Evolutionary conservation across 176 grass and related monocot species (phyloP).

Genomic region (Triticum turgidum): DNA sequence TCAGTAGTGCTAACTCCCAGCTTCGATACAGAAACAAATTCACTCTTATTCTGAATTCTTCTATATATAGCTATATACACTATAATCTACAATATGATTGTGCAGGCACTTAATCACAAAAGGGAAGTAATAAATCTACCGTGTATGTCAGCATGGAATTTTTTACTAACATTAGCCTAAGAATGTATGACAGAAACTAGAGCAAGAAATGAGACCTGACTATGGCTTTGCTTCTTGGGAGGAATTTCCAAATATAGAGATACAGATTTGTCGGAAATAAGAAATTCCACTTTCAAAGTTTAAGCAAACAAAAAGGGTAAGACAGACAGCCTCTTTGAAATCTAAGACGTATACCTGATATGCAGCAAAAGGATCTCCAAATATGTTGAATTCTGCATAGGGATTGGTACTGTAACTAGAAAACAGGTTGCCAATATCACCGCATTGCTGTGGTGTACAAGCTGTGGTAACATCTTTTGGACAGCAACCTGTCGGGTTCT

Average conservation of each 20-base stretch:
- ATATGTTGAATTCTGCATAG: constrained; percentile 87
- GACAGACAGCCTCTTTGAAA: not conserved
- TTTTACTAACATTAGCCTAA: not conserved
- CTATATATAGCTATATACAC: not conserved
- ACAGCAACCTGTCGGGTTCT: constrained; percentile 85
- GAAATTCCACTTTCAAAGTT: not conserved
- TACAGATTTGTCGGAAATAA: not conserved
- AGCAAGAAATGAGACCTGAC: not conserved
- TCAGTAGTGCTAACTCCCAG: not conserved
- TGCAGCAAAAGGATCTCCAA: constrained; percentile 86
- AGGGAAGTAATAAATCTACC: not conserved
- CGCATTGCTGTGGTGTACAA: constrained; percentile 65
- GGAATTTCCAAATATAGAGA: not conserved
- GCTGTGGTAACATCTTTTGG: constrained; percentile 34
- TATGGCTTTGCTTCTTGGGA: not conserved
- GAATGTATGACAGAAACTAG: not conserved
- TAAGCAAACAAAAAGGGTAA: not conserved
- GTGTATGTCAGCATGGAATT: not conserved
- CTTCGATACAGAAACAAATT: not conserved
- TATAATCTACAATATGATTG: not conserved
- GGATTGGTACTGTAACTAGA: constrained; percentile 65
- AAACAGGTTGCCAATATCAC: constrained; percentile 81
- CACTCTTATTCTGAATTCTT: not conserved
- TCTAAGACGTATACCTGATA: constrained; percentile 59
- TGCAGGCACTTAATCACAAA: not conserved